Evolutionary conservation across 192 early-diverging fungal species (phyloP), one percentile per base, ranked within the genome.

Genomic region (Coemansia reversa): DNA sequence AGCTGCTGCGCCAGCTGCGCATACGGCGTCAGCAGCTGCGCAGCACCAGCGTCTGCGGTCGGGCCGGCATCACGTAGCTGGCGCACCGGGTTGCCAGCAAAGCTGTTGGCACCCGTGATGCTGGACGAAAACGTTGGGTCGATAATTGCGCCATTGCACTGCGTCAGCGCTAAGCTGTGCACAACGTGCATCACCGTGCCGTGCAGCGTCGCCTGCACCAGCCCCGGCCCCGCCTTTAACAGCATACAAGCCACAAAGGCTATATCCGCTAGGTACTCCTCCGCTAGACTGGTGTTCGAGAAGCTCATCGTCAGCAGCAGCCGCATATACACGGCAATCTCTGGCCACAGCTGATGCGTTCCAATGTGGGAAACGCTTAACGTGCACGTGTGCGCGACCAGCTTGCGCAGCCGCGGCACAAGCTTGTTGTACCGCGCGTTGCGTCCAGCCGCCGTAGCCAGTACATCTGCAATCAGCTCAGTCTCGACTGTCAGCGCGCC

Each of bases 131-230:
- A 94, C n/a, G 90, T 83, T 60, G 88, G 74, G 33, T 89, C 80
- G 64, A 88, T 89, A 54, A 93, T 94, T 50, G 85, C 84, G 25
- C 94, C 94, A 8, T 91, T 90, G 20, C 96, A 83, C 76, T 93
- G 89, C 14, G 85, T 80, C 63, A 95, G 75, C 18, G 91, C 70
- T 49, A 97, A 66, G 2, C 89, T 88, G 70, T 97, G 96, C 14
- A 98, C 87, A 29, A 94, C 84, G 60, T 98, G 95, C 62, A 96
- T 87, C 4, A 94, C 91, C 39, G 96, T 86, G n/a, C 94, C 94
- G 66, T 98, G 94, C 11, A 97, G 86, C n/a, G 93, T 89, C 0
- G 90, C 83, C 5, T 94, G 87, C 55, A 97, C 90, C 24, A 93
- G 63, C 5, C 93, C 89, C 0, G 92, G 86, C 0, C 96, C 96